Evolutionary conservation across 495 filamentous ascomycete genomes (phyloP).

Genomic region (Aspergillus campestris): DNA sequence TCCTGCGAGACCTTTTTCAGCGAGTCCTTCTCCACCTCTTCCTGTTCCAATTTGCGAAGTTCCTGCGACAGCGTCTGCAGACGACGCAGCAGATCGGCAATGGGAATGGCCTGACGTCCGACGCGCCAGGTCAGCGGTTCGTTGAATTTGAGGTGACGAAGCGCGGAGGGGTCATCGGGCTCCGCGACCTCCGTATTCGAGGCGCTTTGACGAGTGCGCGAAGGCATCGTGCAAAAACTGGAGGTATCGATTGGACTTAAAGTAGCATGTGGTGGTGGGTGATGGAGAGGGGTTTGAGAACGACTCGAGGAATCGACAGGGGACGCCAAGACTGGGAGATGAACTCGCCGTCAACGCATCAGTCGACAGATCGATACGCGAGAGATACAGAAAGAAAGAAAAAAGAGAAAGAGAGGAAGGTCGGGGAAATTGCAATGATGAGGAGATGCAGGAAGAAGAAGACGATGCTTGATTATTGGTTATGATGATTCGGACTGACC

Average conservation of each 20-base stretch:
- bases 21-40: conserved; percentile 71
- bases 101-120: conserved; percentile 73
- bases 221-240: conserved; percentile 35
- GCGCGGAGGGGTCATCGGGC: conserved; percentile 21
- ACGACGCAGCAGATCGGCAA: conserved; percentile 71
- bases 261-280: no score
- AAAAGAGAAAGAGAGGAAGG: not conserved
- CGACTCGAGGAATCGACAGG: not conserved
- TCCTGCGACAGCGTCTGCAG: conserved; percentile 76
- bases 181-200: conserved; percentile 30
- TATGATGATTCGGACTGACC: conserved; percentile 4
- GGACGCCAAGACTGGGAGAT: conserved; percentile 13
- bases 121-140: conserved; percentile 87
- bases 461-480: not conserved
- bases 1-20: conserved; percentile 81
- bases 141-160: conserved; percentile 54
- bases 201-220: conserved; percentile 41
- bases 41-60: conserved; percentile 79
- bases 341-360: conserved; percentile 11
- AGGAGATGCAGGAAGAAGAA: conserved; percentile 2
- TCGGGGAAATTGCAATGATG: not conserved
- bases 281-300: no score
- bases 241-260: not conserved
- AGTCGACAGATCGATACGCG: conserved; percentile 6
- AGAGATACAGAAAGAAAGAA: not conserved